phyloP scores from a whole-genome alignment of 2,329 filamentous ascomycete genomes.

The Albifimbria verrucaria region DNA sequence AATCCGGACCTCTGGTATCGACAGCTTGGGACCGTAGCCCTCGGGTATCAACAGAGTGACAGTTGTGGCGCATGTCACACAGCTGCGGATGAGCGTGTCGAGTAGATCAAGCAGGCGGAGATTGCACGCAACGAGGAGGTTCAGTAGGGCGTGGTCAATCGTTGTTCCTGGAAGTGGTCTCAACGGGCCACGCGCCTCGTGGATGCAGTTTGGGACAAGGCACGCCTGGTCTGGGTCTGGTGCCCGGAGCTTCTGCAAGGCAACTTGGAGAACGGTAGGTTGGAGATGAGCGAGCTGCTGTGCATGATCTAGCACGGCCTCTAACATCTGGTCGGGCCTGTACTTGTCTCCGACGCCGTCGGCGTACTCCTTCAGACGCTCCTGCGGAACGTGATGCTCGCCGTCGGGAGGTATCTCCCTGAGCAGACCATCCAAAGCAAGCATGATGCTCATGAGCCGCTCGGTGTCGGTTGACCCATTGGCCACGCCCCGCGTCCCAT shows the following conservation, averaged over 20 bases:
- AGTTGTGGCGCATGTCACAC: conserved; percentile 27
- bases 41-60: conserved; percentile 19
- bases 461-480: conserved; percentile 6
- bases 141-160: conserved; percentile 32
- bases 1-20: conserved; percentile 37
- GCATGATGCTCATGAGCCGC: conserved; percentile 17
- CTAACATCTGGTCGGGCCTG: conserved; percentile 23
- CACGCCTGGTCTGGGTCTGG: conserved; percentile 17
- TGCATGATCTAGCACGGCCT: conserved; percentile 28
- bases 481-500: background rate
- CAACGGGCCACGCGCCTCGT: conserved; percentile 15
- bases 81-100: conserved; percentile 27
- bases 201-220: conserved; percentile 29
- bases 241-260: conserved; percentile 9
- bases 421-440: conserved; percentile 17
- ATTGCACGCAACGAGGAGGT: conserved; percentile 35
- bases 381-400: conserved; percentile 17
- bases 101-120: conserved; percentile 32
- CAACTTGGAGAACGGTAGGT: conserved; percentile 21
- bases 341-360: conserved; percentile 19
- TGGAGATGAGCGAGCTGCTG: conserved; percentile 35
- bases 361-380: conserved; percentile 18
- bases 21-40: conserved; percentile 26
- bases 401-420: background rate
- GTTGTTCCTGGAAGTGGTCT: conserved; percentile 6